Evolutionary conservation across 2,329 filamentous ascomycete species (phyloP), one percentile per base, ranked within the genome.

Genomic region (Microsporum ferrugineum): DNA sequence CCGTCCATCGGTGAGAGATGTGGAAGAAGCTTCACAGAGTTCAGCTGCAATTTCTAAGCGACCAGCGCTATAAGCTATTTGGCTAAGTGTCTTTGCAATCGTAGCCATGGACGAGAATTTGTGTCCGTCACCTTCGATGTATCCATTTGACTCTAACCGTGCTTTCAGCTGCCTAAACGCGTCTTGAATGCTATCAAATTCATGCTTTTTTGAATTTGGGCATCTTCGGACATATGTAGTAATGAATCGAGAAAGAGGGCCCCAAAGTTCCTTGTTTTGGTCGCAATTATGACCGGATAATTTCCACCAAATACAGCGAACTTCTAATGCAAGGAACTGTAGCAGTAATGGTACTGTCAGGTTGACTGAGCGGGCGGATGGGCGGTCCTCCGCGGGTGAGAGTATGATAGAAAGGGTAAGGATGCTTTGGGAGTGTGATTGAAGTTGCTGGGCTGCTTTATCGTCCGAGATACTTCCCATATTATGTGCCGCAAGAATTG

Each of bases 361-460:
- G 59, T 70, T 73, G 12, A 69, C 34, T 23, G 63, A 62, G 27
- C 70, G 29, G 53, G 63, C 62, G n/a, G 57, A 29, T 2, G 23
- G 14, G 3, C 53, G 58, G 2, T 49, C 27, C 23, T 66, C 63
- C 31, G 63, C 62, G 29, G 41, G 6, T 6, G 67, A 68, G 5
- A 60, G 62, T 31, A 62, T 59, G 17, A 64, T 63, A 1, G 68
- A 69, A 12, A 77, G 65, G 6, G 75, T 73, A 12, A 73, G 55
- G 4, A 79, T 62, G 2, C 68, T 72, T 61, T 75, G 76, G 1
- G 77, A 75, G 4, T 78, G 67, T 1, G 75, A 65, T 60, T 78
- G 74, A n/a, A 79, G 67, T 62, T 79, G 76, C 23, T 73, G 65
- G 10, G 74, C 74, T 31, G 74, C 73, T 61, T 76, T 76, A 41